Evolutionary conservation across 192 early-diverging fungal genomes (phyloP), one percentile per base, ranked within the genome.

Genomic region (Rhizoclosmatium sp.): DNA sequence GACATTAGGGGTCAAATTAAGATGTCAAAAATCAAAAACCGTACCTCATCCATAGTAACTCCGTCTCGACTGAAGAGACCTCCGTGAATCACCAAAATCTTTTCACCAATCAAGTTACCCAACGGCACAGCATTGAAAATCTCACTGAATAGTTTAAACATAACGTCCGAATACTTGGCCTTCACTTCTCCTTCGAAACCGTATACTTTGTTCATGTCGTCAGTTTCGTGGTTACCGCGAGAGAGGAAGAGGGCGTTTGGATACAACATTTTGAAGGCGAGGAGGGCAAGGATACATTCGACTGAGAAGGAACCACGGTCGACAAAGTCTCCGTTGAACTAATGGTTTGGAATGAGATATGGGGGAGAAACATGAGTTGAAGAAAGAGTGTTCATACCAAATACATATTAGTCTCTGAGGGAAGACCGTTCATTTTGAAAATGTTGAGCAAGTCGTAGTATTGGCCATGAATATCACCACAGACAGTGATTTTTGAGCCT

Each of bases 271-370:
- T 98, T 98, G 86, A 92, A 95, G 10, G 96, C 90, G 62, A 97
- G 92, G 65, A 99, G 90, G 14, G 96, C 92, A 59, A 98, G 80
- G 69, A 98, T 93, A 70, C 96, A 93, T 82, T 99, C 98, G n/a
- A 99, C 84, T 16, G 95, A 97, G 85, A 99, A 99, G 47, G 93
- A 95, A 19, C 98, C 98, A 65, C 98, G 93, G 85, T 99, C 98
- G 16, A 99, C 98, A 90, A 99, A 99, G 81, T 99, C 98, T 67
- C 98, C 98, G 85, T 98, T 98, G 83, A 96, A 98, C 82, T 98
- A 86, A 60, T 83, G 79, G 21, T 42, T 59, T 45, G 45, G 21
- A 1, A 31, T 31, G 0, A 31, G 31, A 31, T 31, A 31, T 31
- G 31, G 31, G 31, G 51, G 51, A 54, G 51, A 54, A 54, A 54